Percentiles rank a stretch among this genome's conserved stretches.
Conservation (phyloP, 768 basidiomycete species). For the Hypholoma fasciculare region DNA sequence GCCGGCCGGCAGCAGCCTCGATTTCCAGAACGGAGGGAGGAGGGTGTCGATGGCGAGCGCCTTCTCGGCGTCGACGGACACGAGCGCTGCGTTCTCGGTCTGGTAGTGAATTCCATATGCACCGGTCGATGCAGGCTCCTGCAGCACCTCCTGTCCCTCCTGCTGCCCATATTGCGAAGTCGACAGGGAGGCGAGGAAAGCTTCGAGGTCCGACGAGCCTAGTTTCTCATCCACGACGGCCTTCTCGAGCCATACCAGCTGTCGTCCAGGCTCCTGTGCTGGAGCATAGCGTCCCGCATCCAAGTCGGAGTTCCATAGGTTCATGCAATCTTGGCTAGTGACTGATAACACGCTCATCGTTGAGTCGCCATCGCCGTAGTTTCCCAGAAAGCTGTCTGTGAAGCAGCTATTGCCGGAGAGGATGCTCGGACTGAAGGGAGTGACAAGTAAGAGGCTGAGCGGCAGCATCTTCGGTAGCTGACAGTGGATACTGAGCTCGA, state of each 20-base stretch:
- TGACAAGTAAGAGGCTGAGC: conserved; percentile 38
- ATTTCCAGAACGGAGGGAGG: conserved; percentile 76
- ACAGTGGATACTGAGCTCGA: too few relatives aligned
- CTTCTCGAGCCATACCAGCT: conserved; percentile 65
- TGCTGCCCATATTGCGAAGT: neutral
- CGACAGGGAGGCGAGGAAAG: conserved; percentile 15
- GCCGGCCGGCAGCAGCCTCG: conserved; percentile 54
- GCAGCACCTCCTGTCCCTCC: conserved; percentile 18
- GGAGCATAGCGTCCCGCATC: conserved; percentile 24
- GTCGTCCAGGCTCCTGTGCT: conserved; percentile 20
- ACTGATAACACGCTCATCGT: conserved; percentile 46
- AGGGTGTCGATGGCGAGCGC: conserved; percentile 53
- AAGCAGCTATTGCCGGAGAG: conserved; percentile 46
- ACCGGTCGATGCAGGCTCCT: conserved; percentile 1
- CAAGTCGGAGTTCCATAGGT: conserved; percentile 26
- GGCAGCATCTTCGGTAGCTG: conserved; percentile 10
- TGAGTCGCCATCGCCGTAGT: conserved; percentile 41
- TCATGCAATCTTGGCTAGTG: conserved; percentile 38
- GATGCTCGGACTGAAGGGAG: conserved; percentile 43
- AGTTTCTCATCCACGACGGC: conserved; percentile 49
- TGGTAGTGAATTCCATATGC: conserved; percentile 41
- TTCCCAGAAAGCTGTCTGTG: conserved; percentile 53
- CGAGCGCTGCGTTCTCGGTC: conserved; percentile 43
- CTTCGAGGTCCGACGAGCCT: conserved; percentile 17
- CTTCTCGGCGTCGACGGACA: conserved; percentile 44